phyloP scores from a whole-genome alignment of 2,329 filamentous ascomycete species.

The Microdochium bolleyi region DNA sequence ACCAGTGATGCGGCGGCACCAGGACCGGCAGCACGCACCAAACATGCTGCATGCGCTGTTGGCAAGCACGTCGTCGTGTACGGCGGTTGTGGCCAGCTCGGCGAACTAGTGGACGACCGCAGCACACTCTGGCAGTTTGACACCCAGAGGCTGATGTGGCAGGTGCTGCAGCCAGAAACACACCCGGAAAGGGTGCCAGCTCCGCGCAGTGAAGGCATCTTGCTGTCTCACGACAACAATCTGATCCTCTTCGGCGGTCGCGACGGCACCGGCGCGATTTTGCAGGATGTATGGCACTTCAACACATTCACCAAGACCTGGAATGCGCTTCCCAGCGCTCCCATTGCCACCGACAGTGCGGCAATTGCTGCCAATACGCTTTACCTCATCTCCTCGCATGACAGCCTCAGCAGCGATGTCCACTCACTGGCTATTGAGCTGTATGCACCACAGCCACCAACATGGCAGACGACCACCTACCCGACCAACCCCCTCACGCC shows the following conservation, averaged over 20 bases:
- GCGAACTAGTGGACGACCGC: constrained; percentile 19
- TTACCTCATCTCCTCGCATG: constrained; percentile 33
- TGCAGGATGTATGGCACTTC: constrained; percentile 42
- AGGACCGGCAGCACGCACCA: constrained; percentile 22
- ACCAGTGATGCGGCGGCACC: constrained; percentile 13
- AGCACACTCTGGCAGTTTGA: constrained; percentile 29
- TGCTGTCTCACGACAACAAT: constrained; percentile 32
- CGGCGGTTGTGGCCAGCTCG: constrained; percentile 22
- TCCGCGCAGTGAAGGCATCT: constrained; percentile 19
- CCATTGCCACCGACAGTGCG: constrained; percentile 27
- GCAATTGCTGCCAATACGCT: constrained; percentile 35
- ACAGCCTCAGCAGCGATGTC: constrained; percentile 22
- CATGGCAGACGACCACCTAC: constrained; percentile 28
- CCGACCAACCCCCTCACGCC: constrained; percentile 26
- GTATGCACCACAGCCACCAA: constrained; percentile 19
- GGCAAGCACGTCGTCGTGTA: constrained; percentile 24
- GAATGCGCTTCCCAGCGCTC: constrained; percentile 37
- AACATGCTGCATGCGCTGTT: constrained; percentile 26
- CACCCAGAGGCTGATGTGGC: constrained; percentile 24
- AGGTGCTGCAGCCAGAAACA: constrained; percentile 17
- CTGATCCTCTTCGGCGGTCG: constrained; percentile 42
- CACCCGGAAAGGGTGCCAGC: constrained; percentile 21
- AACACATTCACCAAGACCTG: constrained; percentile 38
- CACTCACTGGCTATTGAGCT: constrained; percentile 24
- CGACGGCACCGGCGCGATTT: constrained; percentile 12